A percentile compares a stretch with the other conserved stretches of the same genome.
Evolutionary conservation across 2,329 filamentous ascomycete genomes (phyloP).

Genomic region (Stagonosporopsis chrysanthemi): DNA sequence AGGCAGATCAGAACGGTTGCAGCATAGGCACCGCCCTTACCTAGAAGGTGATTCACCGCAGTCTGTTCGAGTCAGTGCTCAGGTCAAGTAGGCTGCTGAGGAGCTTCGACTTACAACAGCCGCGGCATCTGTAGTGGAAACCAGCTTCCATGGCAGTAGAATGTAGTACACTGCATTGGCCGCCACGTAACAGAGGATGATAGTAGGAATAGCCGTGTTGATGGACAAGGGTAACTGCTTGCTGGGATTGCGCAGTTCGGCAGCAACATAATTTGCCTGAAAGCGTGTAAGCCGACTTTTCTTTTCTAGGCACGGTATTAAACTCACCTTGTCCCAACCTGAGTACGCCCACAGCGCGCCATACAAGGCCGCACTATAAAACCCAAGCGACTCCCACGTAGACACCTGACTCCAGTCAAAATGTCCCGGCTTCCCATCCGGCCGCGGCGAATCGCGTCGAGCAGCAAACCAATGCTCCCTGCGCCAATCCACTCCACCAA

Average conservation of each 20-base stretch:
- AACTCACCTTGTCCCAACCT: conserved; percentile 48
- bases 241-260: conserved; percentile 43
- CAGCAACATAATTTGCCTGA: conserved; percentile 50
- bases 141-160: conserved; percentile 65
- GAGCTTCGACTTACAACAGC: conserved; percentile 61
- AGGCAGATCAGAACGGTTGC: conserved; percentile 65
- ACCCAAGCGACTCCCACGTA: conserved; percentile 66
- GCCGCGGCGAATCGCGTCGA: conserved; percentile 33
- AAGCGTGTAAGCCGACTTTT: not conserved
- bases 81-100: not conserved
- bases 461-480: conserved; percentile 43
- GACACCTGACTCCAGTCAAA: conserved; percentile 52
- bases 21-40: conserved; percentile 60
- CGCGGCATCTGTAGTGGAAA: conserved; percentile 68
- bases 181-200: conserved; percentile 66
- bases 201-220: conserved; percentile 68
- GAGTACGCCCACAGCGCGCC: conserved; percentile 48
- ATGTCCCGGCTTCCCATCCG: conserved; percentile 33
- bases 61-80: conserved; percentile 25
- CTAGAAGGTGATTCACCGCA: conserved; percentile 57
- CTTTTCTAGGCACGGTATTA: conserved; percentile 14
- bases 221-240: conserved; percentile 66
- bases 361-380: conserved; percentile 65
- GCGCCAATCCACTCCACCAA: conserved; percentile 46
- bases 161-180: conserved; percentile 70